Conservation (phyloP, 768 basidiomycete genomes). For the Nidula microcarpa region DNA sequence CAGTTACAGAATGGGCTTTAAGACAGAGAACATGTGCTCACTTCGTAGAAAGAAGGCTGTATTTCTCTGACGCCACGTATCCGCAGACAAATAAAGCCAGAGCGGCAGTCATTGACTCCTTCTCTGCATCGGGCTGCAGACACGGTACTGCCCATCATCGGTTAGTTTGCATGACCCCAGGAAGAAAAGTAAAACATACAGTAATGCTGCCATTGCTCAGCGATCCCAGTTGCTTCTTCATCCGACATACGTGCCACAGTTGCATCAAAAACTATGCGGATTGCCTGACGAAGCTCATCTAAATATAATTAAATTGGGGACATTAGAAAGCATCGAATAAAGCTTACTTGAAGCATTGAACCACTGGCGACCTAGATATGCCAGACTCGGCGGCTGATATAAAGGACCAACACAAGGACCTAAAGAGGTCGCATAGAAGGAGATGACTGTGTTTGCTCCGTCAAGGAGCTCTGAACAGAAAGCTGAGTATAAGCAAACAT, state of each 20-base stretch:
- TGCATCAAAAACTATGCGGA: conserved; percentile 76
- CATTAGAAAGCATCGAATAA: not conserved
- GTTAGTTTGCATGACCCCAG: not conserved
- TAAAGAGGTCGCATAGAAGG: conserved; percentile 79
- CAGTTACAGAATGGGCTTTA: not conserved
- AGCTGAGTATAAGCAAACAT: not conserved
- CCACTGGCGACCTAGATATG: conserved; percentile 73
- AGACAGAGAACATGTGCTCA: conserved; percentile 23
- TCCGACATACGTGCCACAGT: conserved; percentile 66
- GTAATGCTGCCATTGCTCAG: conserved; percentile 63
- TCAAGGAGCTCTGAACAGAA: conserved; percentile 57
- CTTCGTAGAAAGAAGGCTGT: conserved; percentile 71
- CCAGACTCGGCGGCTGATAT: conserved; percentile 69
- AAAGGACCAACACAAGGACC: conserved; percentile 52
- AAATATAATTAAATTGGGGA: conserved; percentile 4
- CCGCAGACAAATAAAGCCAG: conserved; percentile 81
- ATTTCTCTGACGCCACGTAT: conserved; percentile 77
- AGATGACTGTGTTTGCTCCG: conserved; percentile 67
- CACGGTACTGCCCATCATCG: conserved; percentile 46
- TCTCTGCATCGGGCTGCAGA: conserved; percentile 56
- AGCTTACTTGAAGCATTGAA: conserved; percentile 67
- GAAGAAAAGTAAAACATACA: conserved; percentile 34
- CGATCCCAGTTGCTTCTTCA: conserved; percentile 52
- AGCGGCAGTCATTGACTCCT: conserved; percentile 55
- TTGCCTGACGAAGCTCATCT: conserved; percentile 78